Percentiles rank a stretch among this genome's conserved stretches.
Conservation (phyloP, 75 land plant genomes). For the Isoetes taiwanensis region DNA sequence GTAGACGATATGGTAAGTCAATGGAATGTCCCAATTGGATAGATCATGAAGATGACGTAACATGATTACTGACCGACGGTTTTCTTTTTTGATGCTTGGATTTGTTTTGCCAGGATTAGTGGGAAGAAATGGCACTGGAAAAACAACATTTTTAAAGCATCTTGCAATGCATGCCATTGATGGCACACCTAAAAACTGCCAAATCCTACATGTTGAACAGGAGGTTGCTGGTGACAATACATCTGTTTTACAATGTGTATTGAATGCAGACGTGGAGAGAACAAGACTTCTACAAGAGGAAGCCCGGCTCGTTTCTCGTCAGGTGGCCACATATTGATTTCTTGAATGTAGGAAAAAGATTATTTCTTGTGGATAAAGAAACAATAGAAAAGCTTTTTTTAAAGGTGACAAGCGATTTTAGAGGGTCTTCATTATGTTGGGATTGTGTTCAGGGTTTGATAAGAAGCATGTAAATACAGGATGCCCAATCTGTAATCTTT, state of each 20-base stretch:
- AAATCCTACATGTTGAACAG: constrained; percentile 97
- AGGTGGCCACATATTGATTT: too few species aligned
- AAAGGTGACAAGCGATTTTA: too few species aligned
- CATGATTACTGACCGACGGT: too few species aligned
- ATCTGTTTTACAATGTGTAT: constrained; percentile 82
- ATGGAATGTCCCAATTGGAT: too few species aligned
- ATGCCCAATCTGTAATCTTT: background rate
- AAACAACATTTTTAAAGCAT: constrained; percentile 86
- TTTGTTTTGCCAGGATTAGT: constrained; percentile 53
- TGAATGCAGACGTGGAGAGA: constrained; percentile 79
- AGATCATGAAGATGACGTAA: too few species aligned
- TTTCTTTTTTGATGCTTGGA: background rate
- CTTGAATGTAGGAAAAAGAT: too few species aligned
- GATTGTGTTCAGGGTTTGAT: too few species aligned
- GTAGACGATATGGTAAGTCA: constrained; percentile 90
- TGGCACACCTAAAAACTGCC: constrained; percentile 90
- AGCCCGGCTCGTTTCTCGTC: constrained; percentile 48
- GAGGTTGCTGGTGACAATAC: constrained; percentile 93
- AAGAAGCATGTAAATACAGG: too few species aligned
- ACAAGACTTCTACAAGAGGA: constrained; percentile 82
- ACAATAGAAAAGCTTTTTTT: too few species aligned
- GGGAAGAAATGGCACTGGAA: constrained; percentile 99
- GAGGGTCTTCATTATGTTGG: too few species aligned
- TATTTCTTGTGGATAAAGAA: too few species aligned
- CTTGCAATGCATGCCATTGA: constrained; percentile 99